Conservation (phyloP, 495 filamentous ascomycete species). For the Penicillium nucicola region DNA sequence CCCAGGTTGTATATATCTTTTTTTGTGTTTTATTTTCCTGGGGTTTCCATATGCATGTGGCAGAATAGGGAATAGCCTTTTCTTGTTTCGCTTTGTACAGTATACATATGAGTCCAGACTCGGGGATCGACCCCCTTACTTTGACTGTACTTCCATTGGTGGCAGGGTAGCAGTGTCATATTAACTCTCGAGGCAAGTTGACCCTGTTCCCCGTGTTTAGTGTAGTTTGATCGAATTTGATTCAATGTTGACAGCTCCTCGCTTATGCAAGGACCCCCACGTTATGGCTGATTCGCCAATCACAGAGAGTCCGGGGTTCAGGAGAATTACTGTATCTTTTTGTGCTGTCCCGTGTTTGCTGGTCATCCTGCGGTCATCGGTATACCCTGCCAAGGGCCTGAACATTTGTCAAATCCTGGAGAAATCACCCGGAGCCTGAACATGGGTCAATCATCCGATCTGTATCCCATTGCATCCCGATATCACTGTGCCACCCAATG, state of each 20-base stretch:
- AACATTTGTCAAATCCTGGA: not conserved
- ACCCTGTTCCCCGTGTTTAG: not conserved
- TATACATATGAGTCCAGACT: not conserved
- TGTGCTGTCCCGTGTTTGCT: not conserved
- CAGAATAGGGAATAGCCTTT: not conserved
- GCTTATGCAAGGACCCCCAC: conserved; percentile 4
- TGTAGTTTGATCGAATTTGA: too few species aligned
- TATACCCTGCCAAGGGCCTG: not conserved
- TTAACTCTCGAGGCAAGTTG: not conserved
- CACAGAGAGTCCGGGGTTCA: not conserved
- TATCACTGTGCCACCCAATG: not conserved
- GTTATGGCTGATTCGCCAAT: conserved; percentile 2
- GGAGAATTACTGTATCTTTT: too few species aligned
- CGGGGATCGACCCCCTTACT: not conserved
- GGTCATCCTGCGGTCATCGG: conserved; percentile 1
- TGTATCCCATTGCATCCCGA: too few species aligned
- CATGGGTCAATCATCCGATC: not conserved
- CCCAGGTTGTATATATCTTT: not conserved
- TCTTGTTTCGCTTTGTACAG: conserved; percentile 1
- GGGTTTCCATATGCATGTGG: not conserved
- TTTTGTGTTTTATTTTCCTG: too few species aligned
- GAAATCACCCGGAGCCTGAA: not conserved
- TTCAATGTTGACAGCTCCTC: conserved; percentile 6
- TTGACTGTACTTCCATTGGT: not conserved
- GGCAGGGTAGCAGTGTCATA: not conserved